Evolutionary conservation across 352 stramenopile genomes (phyloP), one percentile per base, ranked within the genome.

Genomic region (Phytophthora hibernalis): DNA sequence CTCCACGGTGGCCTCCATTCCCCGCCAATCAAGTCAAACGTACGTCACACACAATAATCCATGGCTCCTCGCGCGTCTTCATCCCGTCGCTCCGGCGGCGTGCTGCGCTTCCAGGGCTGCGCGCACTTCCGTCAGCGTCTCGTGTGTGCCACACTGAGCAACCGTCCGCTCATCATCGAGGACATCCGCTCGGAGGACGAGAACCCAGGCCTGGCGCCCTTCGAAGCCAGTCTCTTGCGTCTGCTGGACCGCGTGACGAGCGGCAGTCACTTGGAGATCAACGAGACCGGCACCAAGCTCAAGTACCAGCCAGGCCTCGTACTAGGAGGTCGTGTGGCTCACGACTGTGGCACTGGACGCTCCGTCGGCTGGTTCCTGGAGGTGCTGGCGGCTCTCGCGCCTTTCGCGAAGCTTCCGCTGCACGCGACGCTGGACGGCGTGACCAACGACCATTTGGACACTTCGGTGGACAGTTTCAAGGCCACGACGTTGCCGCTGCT

Each of bases 321-420:
- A 44, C 82, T 98, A 22, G 97, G 97, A 20, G 98, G 98, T 28
- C 85, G 91, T 16, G 80, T 99, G 44, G 83, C 97, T 55, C 98
- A 99, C 79, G 92, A 99, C 76, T 99, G 98, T 71, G 90, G 90
- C 62, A 87, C 65, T 10, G 87, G 86, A 47, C 83, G 89, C 55
- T 89, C 92, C 20, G 95, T 99, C 49, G 97, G 97, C 31, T 99
- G 98, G 97, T 99, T 99, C 79, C 76, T 99, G 15, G 98, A 99
- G 72, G 96, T 96, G 21, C 84, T 99, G 15, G 82, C 99, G n/a
- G 93, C 95, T 24, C 82, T 99, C 8, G 93, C 95, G 24, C 89
- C 98, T 0, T 99, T 99, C 85, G 97, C 92, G 24, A 99, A 99
- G 83, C 86, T 97, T 57, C 85, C 96, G 12, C 77, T 99, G 12